Evolutionary conservation across 192 early-diverging fungal species (phyloP), one percentile per base, ranked within the genome.

Genomic region (Backusella parvicylindrica): DNA sequence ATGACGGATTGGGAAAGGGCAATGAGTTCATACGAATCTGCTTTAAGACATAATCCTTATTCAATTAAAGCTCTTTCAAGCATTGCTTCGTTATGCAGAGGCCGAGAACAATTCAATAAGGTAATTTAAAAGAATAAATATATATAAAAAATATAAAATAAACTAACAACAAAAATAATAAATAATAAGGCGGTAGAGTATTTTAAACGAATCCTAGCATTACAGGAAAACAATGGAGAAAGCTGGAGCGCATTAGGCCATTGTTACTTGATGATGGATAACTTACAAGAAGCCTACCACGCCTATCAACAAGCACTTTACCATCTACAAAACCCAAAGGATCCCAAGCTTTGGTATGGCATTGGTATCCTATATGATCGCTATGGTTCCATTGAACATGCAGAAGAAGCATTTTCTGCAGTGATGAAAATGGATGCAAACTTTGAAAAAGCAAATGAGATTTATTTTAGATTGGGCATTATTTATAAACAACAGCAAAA

Each of bases 311-410:
- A 97, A 78, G 98, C 98, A 7, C 85, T 99, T 18, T 92, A 96
- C 79, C 92, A 95, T 77, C 81, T 97, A 15, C 92, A 92, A 0
- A 94, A 97, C 79, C 92, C 95, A 40, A 96, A 95, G 89, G 98
- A 98, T 75, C 96, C 97, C 0, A 97, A 97, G 75, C 89, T 99
- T 40, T 99, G 98, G 98, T 99, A 98, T 77, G 97, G 97, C 13
- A 99, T 99, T 37, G 98, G 96, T 32, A 98, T 97, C 68, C 85
- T 99, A 6, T 99, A 99, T 75, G 97, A 98, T 78, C 91, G 96
- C 21, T 99, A 98, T 74, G 96, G 96, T 15, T 98, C 96, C 1
- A 92, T 94, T 66, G 96, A 99, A 67, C 93, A 96, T 79, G 98
- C 98, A 8, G 97, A 99, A 77, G 97, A 98, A 75, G 97, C 97